phyloP scores from a whole-genome alignment of 2,329 filamentous ascomycete species.

The Penicillium sp. region DNA sequence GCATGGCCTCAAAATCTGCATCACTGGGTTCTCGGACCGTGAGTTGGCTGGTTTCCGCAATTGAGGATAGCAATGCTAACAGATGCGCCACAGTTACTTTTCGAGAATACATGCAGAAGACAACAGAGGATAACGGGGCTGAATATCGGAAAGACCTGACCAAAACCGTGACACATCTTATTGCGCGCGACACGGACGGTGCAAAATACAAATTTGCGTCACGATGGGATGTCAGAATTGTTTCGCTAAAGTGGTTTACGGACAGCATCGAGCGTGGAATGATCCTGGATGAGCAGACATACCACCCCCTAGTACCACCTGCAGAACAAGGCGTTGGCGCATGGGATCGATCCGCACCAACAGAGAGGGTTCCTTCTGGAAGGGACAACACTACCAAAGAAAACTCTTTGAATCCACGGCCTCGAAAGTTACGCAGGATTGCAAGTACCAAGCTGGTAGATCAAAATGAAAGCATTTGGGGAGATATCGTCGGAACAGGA shows the following conservation, averaged over 20 bases:
- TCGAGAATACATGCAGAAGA: constrained; percentile 67
- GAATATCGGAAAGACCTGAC: constrained; percentile 85
- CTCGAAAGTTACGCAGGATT: constrained; percentile 80
- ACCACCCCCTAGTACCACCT: constrained; percentile 68
- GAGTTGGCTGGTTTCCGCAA: constrained; percentile 25
- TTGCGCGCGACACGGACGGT: constrained; percentile 74
- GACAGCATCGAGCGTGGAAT: constrained; percentile 83
- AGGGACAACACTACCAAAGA: constrained; percentile 39
- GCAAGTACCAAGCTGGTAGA: constrained; percentile 78
- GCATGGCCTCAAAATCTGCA: constrained; percentile 59
- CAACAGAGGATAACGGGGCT: constrained; percentile 70
- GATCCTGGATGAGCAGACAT: constrained; percentile 83
- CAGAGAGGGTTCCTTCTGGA: constrained; percentile 12
- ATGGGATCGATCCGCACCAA: constrained; percentile 57
- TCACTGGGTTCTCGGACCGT: constrained; percentile 69
- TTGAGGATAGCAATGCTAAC: constrained; percentile 14
- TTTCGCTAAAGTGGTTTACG: constrained; percentile 79
- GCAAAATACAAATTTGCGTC: constrained; percentile 89
- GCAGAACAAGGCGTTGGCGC: constrained; percentile 75
- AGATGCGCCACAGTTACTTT: constrained; percentile 52
- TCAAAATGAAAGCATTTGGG: constrained; percentile 85
- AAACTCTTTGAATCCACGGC: constrained; percentile 56
- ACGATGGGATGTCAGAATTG: constrained; percentile 74
- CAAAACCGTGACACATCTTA: constrained; percentile 79
- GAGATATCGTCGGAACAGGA: constrained; percentile 68